Percentiles rank a stretch among this genome's conserved stretches.
Evolutionary conservation across 2,329 filamentous ascomycete species (phyloP).

Genomic region (Pseudogymnoascus verrucosus): DNA sequence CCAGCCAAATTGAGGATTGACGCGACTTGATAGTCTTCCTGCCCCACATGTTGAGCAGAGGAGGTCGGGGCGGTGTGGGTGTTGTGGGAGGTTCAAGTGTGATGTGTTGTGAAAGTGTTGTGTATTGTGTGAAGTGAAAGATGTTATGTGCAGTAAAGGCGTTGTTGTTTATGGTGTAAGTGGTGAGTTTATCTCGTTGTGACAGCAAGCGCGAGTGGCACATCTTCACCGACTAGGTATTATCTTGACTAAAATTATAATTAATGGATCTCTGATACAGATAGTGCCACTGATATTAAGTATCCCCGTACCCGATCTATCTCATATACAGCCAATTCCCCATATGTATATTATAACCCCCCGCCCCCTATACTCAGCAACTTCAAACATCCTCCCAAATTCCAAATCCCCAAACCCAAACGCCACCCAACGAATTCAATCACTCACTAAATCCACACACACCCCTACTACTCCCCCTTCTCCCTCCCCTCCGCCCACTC

Average conservation of each 20-base stretch:
- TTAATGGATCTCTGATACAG: neutral
- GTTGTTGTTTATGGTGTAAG: no score
- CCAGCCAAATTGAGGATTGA: no score
- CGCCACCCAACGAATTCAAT: neutral
- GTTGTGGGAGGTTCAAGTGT: no score
- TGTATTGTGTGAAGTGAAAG: no score
- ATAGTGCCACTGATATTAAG: neutral
- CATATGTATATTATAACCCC: neutral
- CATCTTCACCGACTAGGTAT: neutral
- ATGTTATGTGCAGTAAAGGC: no score
- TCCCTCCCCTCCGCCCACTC: constrained; percentile 19
- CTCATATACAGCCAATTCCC: neutral
- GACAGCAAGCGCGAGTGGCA: neutral
- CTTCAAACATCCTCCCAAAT: neutral
- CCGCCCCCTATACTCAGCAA: neutral
- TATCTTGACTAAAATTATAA: neutral
- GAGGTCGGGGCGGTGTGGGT: no score
- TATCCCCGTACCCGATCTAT: neutral
- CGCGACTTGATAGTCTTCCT: no score
- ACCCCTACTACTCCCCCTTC: neutral
- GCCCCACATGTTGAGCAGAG: no score
- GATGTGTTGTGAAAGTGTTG: no score
- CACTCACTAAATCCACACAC: neutral
- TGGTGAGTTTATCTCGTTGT: no score
- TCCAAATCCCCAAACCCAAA: neutral